Evolutionary conservation across 257 asterid species (phyloP).

Genomic region (Marsdenia floribunda): DNA sequence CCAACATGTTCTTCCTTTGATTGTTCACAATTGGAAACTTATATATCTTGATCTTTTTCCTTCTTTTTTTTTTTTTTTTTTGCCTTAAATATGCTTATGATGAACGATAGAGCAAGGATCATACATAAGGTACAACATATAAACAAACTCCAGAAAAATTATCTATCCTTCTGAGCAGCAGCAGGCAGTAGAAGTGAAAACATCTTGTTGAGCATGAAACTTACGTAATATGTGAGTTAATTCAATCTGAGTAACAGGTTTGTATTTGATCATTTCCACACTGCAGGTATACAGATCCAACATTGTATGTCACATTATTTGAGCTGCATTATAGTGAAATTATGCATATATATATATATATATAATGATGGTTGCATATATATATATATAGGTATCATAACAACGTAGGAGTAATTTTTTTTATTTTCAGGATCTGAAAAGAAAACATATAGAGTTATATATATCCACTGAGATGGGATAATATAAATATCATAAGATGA

Average conservation of each 20-base stretch:
- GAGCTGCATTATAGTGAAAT: too few relatives aligned
- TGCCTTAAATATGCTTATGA: not conserved
- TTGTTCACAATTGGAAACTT: constrained; percentile 28
- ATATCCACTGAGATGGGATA: too few relatives aligned
- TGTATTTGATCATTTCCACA: not conserved
- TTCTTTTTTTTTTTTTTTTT: constrained; percentile 5
- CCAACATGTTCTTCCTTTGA: constrained; percentile 45
- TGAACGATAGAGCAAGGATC: not conserved
- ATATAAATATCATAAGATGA: too few relatives aligned
- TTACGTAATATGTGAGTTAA: not conserved
- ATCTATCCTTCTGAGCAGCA: not conserved
- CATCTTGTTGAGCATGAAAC: not conserved
- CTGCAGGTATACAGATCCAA: not conserved
- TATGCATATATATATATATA: too few relatives aligned
- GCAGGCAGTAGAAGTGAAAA: not conserved
- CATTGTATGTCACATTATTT: too few relatives aligned
- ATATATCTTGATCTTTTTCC: constrained; percentile 20
- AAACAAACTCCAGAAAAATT: not conserved
- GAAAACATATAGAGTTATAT: too few relatives aligned
- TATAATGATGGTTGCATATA: too few relatives aligned
- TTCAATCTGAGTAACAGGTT: constrained; percentile 5
- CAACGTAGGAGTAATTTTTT: too few relatives aligned
- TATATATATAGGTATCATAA: too few relatives aligned
- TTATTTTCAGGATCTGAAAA: too few relatives aligned
- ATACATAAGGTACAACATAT: not conserved